Evolutionary conservation across 2,329 filamentous ascomycete genomes (phyloP), one percentile per base, ranked within the genome.

Genomic region (Colletotrichum incanum): DNA sequence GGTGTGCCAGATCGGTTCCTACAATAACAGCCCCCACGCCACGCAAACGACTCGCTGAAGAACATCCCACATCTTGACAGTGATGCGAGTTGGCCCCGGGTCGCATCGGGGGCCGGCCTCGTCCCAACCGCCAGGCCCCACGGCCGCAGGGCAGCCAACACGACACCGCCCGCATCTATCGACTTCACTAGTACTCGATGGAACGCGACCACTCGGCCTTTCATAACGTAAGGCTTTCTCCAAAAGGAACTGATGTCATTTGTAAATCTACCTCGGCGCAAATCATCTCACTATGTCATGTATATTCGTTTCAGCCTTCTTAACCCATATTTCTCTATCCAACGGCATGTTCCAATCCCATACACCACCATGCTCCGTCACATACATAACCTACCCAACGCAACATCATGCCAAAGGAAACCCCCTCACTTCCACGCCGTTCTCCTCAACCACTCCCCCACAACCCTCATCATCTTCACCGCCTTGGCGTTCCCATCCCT

Each of bases 401-500:
- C 28, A 31, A 31, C 28, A 31, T 6, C 2, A 6, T 31, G 1
- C 28, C 28, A 31, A 31, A 3, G 6, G 28, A 31, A 4, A 16
- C 14, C 8, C 41, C 3, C 12, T n/a, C 43, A 58, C 16, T 76
- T 78, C 80, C 80, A 81, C 2, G 74, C 79, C n/a, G 75, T 74
- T 6, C 74, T 65, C 43, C 73, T 69, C 39, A 82, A 68, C 81
- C 81, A 82, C 7, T 79, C 74, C 0, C 76, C 79, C 55, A 81
- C 31, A 9, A 77, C 31, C 66, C 75, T 71, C 59, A 81, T 80
- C 54, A 78, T 79, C 65, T 76, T 76, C 6, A 74, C 65, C 49
- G 77, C 78, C 76, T 82, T 82, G 52, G 73, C 67, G 49, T 76
- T 74, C 6, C 77, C 80, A 62, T 81, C 80, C 58, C 75, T 60